Evolutionary conservation across 2,329 filamentous ascomycete species (phyloP).

Genomic region (Lecanicillium sp.): DNA sequence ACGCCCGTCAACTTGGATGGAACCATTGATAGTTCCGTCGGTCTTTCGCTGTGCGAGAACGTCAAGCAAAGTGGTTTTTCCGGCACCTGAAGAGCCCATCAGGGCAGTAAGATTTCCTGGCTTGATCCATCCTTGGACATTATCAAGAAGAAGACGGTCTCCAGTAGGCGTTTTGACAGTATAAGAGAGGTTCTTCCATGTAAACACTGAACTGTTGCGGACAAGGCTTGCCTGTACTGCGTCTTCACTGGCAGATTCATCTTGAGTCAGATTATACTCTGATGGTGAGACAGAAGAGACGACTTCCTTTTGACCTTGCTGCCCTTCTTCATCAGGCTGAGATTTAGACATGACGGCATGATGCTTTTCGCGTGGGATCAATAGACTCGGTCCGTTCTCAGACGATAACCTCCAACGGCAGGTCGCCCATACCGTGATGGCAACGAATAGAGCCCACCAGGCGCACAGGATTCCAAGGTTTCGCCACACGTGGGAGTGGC

Average conservation of each 20-base stretch:
- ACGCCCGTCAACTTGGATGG: conserved; percentile 68
- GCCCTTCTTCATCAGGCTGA: conserved; percentile 41
- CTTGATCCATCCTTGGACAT: conserved; percentile 78
- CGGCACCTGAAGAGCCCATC: conserved; percentile 76
- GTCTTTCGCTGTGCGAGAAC: conserved; percentile 73
- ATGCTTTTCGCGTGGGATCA: conserved; percentile 54
- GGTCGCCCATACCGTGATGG: conserved; percentile 49
- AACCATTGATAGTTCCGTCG: conserved; percentile 66
- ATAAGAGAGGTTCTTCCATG: conserved; percentile 66
- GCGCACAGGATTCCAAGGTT: conserved; percentile 56
- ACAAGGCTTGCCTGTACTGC: conserved; percentile 30
- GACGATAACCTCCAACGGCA: conserved; percentile 44
- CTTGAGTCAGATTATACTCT: conserved; percentile 25
- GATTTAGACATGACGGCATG: conserved; percentile 23
- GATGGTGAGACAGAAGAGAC: not conserved
- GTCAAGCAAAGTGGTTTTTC: conserved; percentile 79
- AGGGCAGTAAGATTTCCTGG: conserved; percentile 70
- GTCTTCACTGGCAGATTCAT: conserved; percentile 9
- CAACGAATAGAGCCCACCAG: conserved; percentile 53
- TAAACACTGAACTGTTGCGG: conserved; percentile 60
- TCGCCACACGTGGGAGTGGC: conserved; percentile 43
- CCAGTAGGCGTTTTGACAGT: conserved; percentile 54
- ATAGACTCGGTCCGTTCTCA: conserved; percentile 43
- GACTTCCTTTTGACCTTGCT: conserved; percentile 17
- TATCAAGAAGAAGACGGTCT: conserved; percentile 63